Base-by-base conservation (phyloP, 2,329 filamentous ascomycete genomes). In the Paraphaeosphaeria minitans region DNA sequence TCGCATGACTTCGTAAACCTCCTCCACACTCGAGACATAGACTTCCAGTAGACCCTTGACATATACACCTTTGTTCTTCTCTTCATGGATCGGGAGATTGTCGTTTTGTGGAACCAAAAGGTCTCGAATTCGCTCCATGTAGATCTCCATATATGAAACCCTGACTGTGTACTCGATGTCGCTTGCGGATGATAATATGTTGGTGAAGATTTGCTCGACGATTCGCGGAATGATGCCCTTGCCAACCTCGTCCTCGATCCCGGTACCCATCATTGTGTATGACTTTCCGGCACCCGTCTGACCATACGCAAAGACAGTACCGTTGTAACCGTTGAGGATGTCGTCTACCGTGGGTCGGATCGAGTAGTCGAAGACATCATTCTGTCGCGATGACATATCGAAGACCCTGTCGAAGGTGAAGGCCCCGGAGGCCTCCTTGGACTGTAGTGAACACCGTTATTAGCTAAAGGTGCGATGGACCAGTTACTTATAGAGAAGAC, bases 71-170 rank as follows among this genome's bases (percentile, higher is more conserved):
- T 92, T 86, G 74, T 90, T 95, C 84, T 97, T 97, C 79, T 98
- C 95, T 74, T 99, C 95, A 80, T 98, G 95, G n/a, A 98, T 89
- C 0, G 94, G 93, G 53, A 99, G 82, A 74, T 98, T 98, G 81
- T 97, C 94, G 78, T 98, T 97, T 60, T 93, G 90, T 12, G 95
- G 95, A 24, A 90, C 88, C 64, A 99, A 82, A 72, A 99, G 80
- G 87, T 99, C 95, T 71, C 94, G 88, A 77, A 99, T 98, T 68
- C 91, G 88, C 81, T 99, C 95, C 95, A 98, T 99, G 83, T 99
- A 99, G 65, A 99, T 98, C 80, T 99, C 95, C 93, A 99, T 97
- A 80, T 98, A 98, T 78, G 93, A 97, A 74, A 98, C 94, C 57
- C 93, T 88, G 54, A 99, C 94, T n/a, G 93, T 98, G 79, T 98